Conservation (phyloP, 148 eudicot species). For the Cornus florida region DNA sequence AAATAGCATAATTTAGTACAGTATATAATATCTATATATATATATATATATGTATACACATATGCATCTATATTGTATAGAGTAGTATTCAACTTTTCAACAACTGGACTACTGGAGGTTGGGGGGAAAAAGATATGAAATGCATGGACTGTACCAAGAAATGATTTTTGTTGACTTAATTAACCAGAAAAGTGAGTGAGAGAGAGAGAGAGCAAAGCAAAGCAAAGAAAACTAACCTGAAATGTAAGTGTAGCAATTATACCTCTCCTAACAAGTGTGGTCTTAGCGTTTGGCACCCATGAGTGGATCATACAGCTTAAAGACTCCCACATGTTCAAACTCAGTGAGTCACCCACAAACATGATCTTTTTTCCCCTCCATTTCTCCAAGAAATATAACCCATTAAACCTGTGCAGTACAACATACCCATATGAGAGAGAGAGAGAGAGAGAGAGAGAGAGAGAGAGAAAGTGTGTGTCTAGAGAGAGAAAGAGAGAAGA, state of each 20-base stretch:
- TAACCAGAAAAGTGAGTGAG: neutral
- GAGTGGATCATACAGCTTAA: slow-evolving; percentile 75
- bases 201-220: neutral
- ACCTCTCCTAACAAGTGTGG: slow-evolving; percentile 33
- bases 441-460: neutral
- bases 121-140: too few species aligned
- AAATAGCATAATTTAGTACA: too few species aligned
- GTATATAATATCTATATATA: too few species aligned
- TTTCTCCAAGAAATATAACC: slow-evolving; percentile 59
- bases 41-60: too few species aligned
- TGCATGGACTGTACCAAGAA: neutral
- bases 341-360: slow-evolving; percentile 90
- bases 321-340: slow-evolving; percentile 78
- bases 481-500: neutral
- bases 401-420: slow-evolving; percentile 67
- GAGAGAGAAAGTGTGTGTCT: slow-evolving; percentile 1
- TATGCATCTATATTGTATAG: too few species aligned
- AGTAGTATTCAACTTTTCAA: too few species aligned
- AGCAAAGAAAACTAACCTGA: slow-evolving; percentile 38
- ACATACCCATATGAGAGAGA: neutral
- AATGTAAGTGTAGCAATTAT: slow-evolving; percentile 55
- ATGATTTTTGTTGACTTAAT: neutral
- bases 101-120: too few species aligned
- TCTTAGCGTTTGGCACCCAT: slow-evolving; percentile 65
- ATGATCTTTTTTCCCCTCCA: slow-evolving; percentile 84